Evolutionary conservation across 1,284 basidiomycete species (phyloP).

Genomic region (Laetiporus sulphureus): DNA sequence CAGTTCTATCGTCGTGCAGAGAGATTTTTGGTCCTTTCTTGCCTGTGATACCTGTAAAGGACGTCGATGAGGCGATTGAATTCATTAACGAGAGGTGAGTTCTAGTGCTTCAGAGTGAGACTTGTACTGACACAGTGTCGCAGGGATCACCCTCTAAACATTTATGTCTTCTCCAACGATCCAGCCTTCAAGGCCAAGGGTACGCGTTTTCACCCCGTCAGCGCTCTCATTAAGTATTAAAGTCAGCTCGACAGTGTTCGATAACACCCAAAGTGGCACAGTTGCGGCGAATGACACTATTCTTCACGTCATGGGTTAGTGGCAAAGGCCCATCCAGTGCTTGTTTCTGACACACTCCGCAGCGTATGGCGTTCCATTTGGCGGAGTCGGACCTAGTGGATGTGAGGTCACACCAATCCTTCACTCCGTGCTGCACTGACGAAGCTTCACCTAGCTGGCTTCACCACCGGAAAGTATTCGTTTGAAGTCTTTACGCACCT

Average conservation of each 20-base stretch:
- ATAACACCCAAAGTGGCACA: constrained; percentile 58
- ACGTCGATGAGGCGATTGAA: constrained; percentile 63
- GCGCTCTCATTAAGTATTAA: neutral
- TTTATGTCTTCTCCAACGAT: constrained; percentile 69
- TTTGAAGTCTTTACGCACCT: constrained; percentile 68
- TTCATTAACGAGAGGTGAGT: constrained; percentile 54
- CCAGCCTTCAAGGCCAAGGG: constrained; percentile 51
- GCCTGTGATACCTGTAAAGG: constrained; percentile 71
- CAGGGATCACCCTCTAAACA: constrained; percentile 66
- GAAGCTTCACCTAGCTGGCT: constrained; percentile 38
- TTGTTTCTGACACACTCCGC: neutral
- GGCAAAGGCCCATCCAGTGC: neutral
- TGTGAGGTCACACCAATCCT: constrained; percentile 33
- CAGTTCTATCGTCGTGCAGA: too few relatives aligned
- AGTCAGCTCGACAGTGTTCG: constrained; percentile 39
- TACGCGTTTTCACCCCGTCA: constrained; percentile 20
- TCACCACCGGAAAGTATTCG: constrained; percentile 52
- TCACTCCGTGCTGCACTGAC: neutral
- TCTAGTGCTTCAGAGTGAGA: too few relatives aligned
- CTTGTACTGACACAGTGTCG: too few relatives aligned
- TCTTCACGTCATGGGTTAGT: constrained; percentile 41
- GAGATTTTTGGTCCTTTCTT: constrained; percentile 36
- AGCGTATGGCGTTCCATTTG: constrained; percentile 61
- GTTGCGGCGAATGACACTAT: constrained; percentile 56
- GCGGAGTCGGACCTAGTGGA: constrained; percentile 63